These are phyloP conservation scores for Ciborinia camelliae DNA, from an alignment of 2,329 filamentous ascomycete species.

Conservation along the genomic window DNA sequence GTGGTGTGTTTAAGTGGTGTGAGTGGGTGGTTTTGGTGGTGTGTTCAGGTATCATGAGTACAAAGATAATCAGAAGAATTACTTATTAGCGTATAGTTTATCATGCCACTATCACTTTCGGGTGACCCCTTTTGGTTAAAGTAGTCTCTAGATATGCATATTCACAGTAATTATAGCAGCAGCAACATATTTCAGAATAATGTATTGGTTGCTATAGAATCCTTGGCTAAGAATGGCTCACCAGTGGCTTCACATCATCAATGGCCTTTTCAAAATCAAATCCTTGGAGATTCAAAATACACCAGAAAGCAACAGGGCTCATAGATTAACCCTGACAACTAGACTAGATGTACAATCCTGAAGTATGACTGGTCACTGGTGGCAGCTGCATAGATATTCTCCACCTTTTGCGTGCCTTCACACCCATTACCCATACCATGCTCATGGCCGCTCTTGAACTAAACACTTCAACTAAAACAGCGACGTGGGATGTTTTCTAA, in stretches of 20 bases:
- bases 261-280: too few species aligned
- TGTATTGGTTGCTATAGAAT: constrained; percentile 1
- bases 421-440: too few species aligned
- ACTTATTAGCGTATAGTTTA: background rate
- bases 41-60: background rate
- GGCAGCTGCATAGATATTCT: constrained; percentile 8
- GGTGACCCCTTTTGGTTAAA: background rate
- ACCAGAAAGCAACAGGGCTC: background rate
- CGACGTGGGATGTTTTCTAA: constrained; percentile 33
- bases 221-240: background rate
- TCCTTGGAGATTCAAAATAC: background rate
- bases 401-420: constrained; percentile 4
- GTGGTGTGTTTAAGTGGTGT: constrained; percentile 5
- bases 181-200: background rate
- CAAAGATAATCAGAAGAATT: constrained; percentile 5
- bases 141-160: constrained; percentile 2
- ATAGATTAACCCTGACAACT: background rate
- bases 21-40: background rate
- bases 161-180: constrained; percentile 10
- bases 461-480: constrained; percentile 20
- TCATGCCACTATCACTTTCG: background rate
- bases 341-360: background rate
- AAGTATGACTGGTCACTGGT: constrained; percentile 13
- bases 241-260: background rate
- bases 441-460: constrained; percentile 6